A percentile compares a stretch with the other conserved stretches of the same genome.
These are phyloP conservation scores for Sporothrix inflata DNA, from an alignment of 2,329 filamentous ascomycete species.

Conservation along the genomic window DNA sequence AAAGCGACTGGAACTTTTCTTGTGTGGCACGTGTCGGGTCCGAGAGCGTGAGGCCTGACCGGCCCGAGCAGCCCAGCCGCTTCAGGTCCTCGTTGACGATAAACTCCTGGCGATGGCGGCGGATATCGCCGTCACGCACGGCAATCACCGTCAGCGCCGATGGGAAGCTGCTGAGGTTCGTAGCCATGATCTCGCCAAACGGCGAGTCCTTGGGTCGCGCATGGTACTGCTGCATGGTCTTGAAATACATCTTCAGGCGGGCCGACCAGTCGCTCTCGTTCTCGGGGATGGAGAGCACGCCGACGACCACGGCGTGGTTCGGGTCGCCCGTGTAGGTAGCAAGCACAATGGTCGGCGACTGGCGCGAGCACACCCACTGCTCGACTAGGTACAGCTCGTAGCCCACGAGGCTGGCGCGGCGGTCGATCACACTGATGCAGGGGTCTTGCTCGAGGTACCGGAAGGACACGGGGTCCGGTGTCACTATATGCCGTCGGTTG, in stretches of 20 bases:
- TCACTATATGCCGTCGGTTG: slow-evolving; percentile 53
- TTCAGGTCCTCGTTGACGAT: slow-evolving; percentile 95
- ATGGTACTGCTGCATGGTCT: slow-evolving; percentile 81
- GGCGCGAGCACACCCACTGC: slow-evolving; percentile 94
- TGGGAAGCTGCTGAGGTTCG: slow-evolving; percentile 89
- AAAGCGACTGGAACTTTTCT: slow-evolving; percentile 89
- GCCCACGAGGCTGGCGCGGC: slow-evolving; percentile 69
- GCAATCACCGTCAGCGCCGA: slow-evolving; percentile 90
- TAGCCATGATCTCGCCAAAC: slow-evolving; percentile 87
- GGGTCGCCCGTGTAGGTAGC: slow-evolving; percentile 90
- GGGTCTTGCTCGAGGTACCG: slow-evolving; percentile 79
- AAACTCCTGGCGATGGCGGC: slow-evolving; percentile 78
- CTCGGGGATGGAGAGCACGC: slow-evolving; percentile 78
- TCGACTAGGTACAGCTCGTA: slow-evolving; percentile 96
- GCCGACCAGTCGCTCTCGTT: slow-evolving; percentile 81
- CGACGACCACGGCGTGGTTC: slow-evolving; percentile 75
- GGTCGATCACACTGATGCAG: slow-evolving; percentile 73
- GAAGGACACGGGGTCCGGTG: slow-evolving; percentile 62
- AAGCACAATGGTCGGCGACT: slow-evolving; percentile 88
- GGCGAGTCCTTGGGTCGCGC: slow-evolving; percentile 80
- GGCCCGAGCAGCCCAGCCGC: slow-evolving; percentile 85
- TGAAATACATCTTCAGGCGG: slow-evolving; percentile 80
- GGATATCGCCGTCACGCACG: slow-evolving; percentile 83
- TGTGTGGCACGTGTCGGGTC: slow-evolving; percentile 79
- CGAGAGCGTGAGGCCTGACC: slow-evolving; percentile 80